Evolutionary conservation across 495 filamentous ascomycete genomes (phyloP), one percentile per base, ranked within the genome.

Genomic region (Xylaria bambusicola): DNA sequence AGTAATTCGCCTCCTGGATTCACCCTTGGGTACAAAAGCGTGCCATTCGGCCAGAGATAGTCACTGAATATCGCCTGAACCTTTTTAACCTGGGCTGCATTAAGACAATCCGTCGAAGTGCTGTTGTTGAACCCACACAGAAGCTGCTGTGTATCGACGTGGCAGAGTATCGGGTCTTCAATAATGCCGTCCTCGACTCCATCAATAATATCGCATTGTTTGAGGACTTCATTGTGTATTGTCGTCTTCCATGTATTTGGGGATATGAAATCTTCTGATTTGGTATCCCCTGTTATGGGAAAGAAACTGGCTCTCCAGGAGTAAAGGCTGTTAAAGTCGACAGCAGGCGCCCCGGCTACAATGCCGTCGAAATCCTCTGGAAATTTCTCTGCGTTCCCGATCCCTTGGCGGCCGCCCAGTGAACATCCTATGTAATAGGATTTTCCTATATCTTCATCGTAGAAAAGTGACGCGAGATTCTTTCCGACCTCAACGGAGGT

Each of bases 251-350:
- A 62, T 2, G 66, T 64, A 17, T 74, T 24, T 0, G 80, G 64
- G 1, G 86, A 73, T 50, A 62, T 63, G 15, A 62, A 61, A 33
- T 51, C 44, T 29, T 46, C 48, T 20, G 52, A 48, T 12, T 23
- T 24, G 2, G 27, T 38, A 24, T 6, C 38, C 1, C 82, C 81
- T 0, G 77, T 81, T 45, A 80, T 77, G 1, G 73, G 62, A 52
- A 75, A 82, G 63, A 85, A 86, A 12, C 71, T 67, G 3, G 77
- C 84, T 38, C 80, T 75, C 82, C 83, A 86, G 1, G 79, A 80
- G 7, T 75, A 64, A 17, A 86, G 62, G 48, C 79, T 79, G 55
- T 77, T 70, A 48, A 84, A 80, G 61, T 75, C 77, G 65, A 40
- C 62, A 47, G 51, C 71, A 36, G 63, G 82, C 7, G 82, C 74